These are phyloP conservation scores for Neonectria coccinea DNA, from an alignment of 2,329 filamentous ascomycete species.

Conservation along the genomic window DNA sequence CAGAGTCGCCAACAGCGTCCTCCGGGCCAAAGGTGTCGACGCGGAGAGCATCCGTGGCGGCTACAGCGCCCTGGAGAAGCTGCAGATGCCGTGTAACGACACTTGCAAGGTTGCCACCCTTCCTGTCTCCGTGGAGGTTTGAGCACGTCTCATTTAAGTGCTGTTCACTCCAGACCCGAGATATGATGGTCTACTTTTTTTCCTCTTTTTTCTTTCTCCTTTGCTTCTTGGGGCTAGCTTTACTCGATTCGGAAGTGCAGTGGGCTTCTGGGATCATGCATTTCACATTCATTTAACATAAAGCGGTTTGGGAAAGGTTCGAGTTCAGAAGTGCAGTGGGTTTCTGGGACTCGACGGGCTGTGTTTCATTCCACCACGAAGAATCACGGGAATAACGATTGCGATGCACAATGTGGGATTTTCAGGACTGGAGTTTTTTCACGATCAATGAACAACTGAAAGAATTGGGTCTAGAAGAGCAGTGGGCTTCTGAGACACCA, in stretches of 20 bases:
- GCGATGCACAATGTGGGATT: constrained; percentile 4
- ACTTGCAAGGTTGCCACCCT: constrained; percentile 40
- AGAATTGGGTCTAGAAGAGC: constrained; percentile 27
- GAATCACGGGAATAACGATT: background rate
- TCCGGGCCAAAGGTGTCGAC: constrained; percentile 62
- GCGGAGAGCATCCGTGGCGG: constrained; percentile 62
- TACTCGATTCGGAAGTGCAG: constrained; percentile 39
- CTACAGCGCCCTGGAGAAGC: constrained; percentile 41
- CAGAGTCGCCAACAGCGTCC: constrained; percentile 65
- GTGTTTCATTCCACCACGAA: constrained; percentile 2
- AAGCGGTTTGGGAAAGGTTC: constrained; percentile 4
- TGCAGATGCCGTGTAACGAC: constrained; percentile 44
- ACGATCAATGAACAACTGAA: constrained; percentile 24
- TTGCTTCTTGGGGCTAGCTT: constrained; percentile 5
- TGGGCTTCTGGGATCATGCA: constrained; percentile 38
- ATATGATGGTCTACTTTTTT: background rate
- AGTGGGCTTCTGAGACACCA: constrained; percentile 32
- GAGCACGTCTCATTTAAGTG: background rate
- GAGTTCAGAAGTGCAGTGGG: constrained; percentile 32
- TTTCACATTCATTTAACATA: constrained; percentile 17
- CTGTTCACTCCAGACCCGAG: background rate
- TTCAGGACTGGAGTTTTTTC: constrained; percentile 18
- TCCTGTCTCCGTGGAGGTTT: constrained; percentile 43
- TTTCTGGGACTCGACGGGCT: constrained; percentile 20
- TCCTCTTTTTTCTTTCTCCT: background rate